Evolutionary conservation across 129 eudicot genomes (phyloP).

Genomic region (Arctium minus): DNA sequence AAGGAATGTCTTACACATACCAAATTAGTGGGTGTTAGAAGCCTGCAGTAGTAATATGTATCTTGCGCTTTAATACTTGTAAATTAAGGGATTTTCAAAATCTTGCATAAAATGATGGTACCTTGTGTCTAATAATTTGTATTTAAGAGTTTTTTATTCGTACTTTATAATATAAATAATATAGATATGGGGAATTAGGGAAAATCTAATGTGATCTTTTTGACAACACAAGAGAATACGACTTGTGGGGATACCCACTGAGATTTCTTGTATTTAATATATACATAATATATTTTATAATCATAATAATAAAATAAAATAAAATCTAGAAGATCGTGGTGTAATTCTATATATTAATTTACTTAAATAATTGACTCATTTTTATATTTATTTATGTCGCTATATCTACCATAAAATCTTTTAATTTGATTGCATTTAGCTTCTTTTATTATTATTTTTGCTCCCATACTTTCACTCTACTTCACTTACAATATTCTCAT

Average conservation of each 20-base stretch:
- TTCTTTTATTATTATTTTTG: not conserved
- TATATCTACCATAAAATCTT: slow-evolving; percentile 8
- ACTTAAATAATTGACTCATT: slow-evolving; percentile 3
- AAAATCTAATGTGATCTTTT: not conserved
- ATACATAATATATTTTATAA: not conserved
- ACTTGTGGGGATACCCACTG: slow-evolving; percentile 25
- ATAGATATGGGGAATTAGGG: too few relatives aligned
- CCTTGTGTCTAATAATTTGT: too few relatives aligned
- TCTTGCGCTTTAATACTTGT: too few relatives aligned
- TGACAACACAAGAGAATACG: not conserved
- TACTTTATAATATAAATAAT: too few relatives aligned
- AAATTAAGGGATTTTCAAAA: too few relatives aligned
- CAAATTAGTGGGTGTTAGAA: too few relatives aligned
- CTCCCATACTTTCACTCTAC: not conserved
- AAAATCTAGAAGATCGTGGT: slow-evolving; percentile 6
- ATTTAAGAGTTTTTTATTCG: too few relatives aligned
- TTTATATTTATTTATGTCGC: slow-evolving; percentile 10
- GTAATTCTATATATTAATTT: slow-evolving; percentile 11
- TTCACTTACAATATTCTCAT: not conserved
- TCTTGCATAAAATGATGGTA: too few relatives aligned
- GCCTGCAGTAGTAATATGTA: too few relatives aligned
- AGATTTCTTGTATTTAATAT: slow-evolving; percentile 3
- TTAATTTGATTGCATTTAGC: slow-evolving; percentile 3
- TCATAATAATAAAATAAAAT: slow-evolving; percentile 15
- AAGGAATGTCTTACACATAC: too few relatives aligned